A percentile compares a stretch with the other conserved stretches of the same genome.
phyloP scores from a whole-genome alignment of 1,284 basidiomycete species.

The Phylloboletellus chloephorus region DNA sequence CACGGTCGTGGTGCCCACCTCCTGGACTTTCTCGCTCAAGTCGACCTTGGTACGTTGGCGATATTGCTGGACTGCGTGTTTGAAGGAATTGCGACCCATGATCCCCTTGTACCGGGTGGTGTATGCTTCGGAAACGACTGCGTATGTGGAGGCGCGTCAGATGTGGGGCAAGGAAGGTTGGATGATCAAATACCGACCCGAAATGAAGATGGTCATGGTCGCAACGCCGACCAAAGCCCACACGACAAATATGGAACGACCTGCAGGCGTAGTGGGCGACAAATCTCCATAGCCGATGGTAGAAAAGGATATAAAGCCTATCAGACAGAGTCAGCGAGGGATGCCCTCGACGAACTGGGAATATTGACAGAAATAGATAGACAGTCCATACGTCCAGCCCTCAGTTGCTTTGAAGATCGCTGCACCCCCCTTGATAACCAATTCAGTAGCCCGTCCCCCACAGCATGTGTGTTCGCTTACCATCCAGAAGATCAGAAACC shows the following conservation, averaged over 20 bases:
- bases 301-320: slow-evolving; percentile 58
- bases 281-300: slow-evolving; percentile 72
- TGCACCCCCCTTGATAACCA: slow-evolving; percentile 41
- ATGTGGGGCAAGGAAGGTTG: neutral
- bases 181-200: slow-evolving; percentile 39
- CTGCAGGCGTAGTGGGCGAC: slow-evolving; percentile 56
- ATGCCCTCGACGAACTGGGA: neutral
- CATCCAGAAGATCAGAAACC: slow-evolving; percentile 57
- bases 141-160: slow-evolving; percentile 6
- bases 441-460: neutral
- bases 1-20: slow-evolving; percentile 1
- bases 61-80: slow-evolving; percentile 45
- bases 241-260: slow-evolving; percentile 72
- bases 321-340: slow-evolving; percentile 1
- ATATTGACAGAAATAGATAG: slow-evolving; percentile 68
- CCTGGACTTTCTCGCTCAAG: slow-evolving; percentile 10
- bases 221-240: slow-evolving; percentile 78
- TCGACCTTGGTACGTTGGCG: slow-evolving; percentile 25
- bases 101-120: slow-evolving; percentile 49
- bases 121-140: slow-evolving; percentile 63
- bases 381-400: slow-evolving; percentile 44
- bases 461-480: slow-evolving; percentile 29
- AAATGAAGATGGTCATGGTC: slow-evolving; percentile 68
- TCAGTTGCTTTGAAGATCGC: slow-evolving; percentile 53
- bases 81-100: slow-evolving; percentile 43